Evolutionary conservation across 2,329 filamentous ascomycete species (phyloP), one percentile per base, ranked within the genome.

Genomic region (Helminthosporium solani): DNA sequence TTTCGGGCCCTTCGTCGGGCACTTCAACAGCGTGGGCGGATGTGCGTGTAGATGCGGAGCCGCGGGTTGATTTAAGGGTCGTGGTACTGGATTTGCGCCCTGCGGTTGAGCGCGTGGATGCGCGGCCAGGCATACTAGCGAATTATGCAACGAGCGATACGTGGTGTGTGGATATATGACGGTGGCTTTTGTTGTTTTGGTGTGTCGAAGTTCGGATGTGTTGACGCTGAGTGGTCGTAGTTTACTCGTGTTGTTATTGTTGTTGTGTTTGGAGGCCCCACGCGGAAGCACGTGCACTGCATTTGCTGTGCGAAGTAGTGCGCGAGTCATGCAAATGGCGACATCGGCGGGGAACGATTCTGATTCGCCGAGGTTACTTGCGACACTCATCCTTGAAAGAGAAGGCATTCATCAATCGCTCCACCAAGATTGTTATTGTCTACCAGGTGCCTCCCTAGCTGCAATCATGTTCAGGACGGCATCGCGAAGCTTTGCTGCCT

Each of bases 1-100:
- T 90, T 37, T 83, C 78, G 42, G 83, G 81, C 3, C 84, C 80
- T 65, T 96, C 90, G 60, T 86, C 81, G 31, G 87, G 86, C n/a
- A 87, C 64, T 36, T 75, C 71, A 42, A 73, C 57, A 19, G 66
- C 59, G 44, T 66, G 52, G 33, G 71, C 61, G 16, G 71, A 72
- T 40, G 68, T 62, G 55, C 73, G 71, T 16, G 74, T 67, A 18
- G 70, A 63, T 42, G 67, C 66, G 30, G 75, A 73, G 43, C 67
- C 64, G 49, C 74, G 73, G 2, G 74, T 73, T n/a, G 72, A 66
- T 61, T 73, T 78, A 41, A 67, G 67, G 7, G 72, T 67, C 2
- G 65, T 56, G 4, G 66, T 59, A 15, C 67, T 70, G 1, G 70
- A 68, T 2, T 63, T 52, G 45, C 68, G 66, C 9, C 23, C 23